Percentiles rank a stretch among this genome's conserved stretches.
These are phyloP conservation scores for Monilinia vaccinii-corymbosi DNA, from an alignment of 2,329 filamentous ascomycete species.

Conservation along the genomic window DNA sequence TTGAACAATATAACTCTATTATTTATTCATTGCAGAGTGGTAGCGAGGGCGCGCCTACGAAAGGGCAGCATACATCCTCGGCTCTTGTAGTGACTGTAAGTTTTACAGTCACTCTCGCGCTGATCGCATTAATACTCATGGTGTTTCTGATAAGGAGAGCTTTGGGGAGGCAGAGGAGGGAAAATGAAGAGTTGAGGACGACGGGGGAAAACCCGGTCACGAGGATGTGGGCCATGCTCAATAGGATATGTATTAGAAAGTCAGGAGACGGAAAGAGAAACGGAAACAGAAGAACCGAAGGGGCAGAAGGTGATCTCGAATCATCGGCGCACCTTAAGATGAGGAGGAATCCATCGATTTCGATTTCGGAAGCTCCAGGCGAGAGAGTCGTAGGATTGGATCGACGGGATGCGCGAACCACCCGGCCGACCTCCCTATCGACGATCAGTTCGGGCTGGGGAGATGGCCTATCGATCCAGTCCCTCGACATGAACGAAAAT, in stretches of 20 bases:
- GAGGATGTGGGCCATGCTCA: neutral
- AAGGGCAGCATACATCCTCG: neutral
- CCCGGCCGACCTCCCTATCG: neutral
- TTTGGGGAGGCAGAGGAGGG: neutral
- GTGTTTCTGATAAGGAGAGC: neutral
- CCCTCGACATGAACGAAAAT: constrained; percentile 14
- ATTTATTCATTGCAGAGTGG: neutral
- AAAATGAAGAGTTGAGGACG: neutral
- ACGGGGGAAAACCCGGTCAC: neutral
- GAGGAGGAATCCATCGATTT: neutral
- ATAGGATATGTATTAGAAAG: neutral
- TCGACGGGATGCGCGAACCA: neutral
- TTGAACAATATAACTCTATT: neutral
- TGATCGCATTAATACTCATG: neutral
- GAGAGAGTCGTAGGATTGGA: neutral
- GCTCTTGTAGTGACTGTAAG: neutral
- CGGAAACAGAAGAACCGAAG: neutral
- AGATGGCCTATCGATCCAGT: constrained; percentile 25
- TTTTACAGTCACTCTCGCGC: neutral
- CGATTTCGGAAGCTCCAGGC: neutral
- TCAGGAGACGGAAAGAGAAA: no score
- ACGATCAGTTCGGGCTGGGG: neutral
- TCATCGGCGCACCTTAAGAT: neutral
- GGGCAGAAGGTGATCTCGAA: neutral
- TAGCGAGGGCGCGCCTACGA: neutral